Percentiles rank a stretch among this genome's conserved stretches.
Conservation (phyloP, 345 rosid species). For the Eucalyptus grandis region DNA sequence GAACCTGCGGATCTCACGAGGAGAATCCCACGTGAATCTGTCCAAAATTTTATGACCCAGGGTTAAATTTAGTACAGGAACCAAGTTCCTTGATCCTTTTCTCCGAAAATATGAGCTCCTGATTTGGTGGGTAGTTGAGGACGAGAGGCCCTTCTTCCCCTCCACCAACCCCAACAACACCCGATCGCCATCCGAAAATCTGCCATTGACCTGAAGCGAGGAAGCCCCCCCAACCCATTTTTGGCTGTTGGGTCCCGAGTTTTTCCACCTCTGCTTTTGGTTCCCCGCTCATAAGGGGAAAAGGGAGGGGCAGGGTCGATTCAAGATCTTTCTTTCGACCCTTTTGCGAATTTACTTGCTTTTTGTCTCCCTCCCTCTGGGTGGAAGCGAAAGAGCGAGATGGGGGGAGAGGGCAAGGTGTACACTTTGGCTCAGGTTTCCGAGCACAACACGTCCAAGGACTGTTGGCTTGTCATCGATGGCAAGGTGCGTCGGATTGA, state of each 20-base stretch:
- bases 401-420: conserved; percentile 53
- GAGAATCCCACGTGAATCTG: background rate
- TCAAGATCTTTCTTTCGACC: background rate
- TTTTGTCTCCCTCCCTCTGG: background rate
- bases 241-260: background rate
- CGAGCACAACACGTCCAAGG: conserved; percentile 46
- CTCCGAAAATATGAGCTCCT: background rate
- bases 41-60: background rate
- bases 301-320: background rate
- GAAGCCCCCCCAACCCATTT: background rate
- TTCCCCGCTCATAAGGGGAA: background rate
- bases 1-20: background rate
- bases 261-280: background rate
- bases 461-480: conserved; percentile 85
- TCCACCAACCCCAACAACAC: background rate
- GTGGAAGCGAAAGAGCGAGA: conserved; percentile 4
- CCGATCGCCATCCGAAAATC: background rate
- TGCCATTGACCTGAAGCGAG: background rate
- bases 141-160: background rate
- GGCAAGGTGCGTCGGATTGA: conserved; percentile 54
- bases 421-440: conserved; percentile 69
- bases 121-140: background rate
- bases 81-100: background rate
- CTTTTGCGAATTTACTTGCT: background rate
- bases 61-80: background rate